Evolutionary conservation across 176 grass and related monocot genomes (phyloP).

Genomic region (Zoysia japonica): DNA sequence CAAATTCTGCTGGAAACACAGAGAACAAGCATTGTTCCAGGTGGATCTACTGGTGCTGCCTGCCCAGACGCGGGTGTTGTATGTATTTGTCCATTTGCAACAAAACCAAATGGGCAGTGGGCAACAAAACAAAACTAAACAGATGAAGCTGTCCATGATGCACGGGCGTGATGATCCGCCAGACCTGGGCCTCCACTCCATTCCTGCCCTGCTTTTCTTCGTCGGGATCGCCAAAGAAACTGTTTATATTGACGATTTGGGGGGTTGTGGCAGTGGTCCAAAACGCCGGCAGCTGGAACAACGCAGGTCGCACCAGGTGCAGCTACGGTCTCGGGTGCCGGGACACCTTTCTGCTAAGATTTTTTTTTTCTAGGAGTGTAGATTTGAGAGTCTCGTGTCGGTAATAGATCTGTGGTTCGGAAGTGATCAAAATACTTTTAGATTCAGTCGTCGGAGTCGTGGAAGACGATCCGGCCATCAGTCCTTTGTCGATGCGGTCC

Average conservation of each 20-base stretch:
- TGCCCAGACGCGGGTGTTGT: not conserved
- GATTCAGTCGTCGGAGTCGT: too few species aligned
- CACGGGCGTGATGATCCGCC: not conserved
- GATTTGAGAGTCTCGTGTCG: too few species aligned
- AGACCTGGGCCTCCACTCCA: not conserved
- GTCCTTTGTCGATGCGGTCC: too few species aligned
- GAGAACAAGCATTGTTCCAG: too few species aligned
- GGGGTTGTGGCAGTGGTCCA: not conserved
- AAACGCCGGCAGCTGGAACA: slow-evolving; percentile 8
- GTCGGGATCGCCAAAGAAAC: not conserved
- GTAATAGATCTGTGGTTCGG: too few species aligned
- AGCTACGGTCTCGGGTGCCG: slow-evolving; percentile 6
- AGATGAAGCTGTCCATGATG: not conserved
- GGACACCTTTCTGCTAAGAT: slow-evolving; percentile 35
- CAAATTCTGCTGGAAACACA: too few species aligned
- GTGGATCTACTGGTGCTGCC: not conserved
- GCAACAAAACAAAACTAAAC: too few species aligned
- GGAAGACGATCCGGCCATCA: too few species aligned
- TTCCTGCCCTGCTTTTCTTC: slow-evolving; percentile 27
- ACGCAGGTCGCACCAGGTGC: slow-evolving; percentile 32
- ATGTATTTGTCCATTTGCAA: not conserved
- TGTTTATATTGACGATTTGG: not conserved
- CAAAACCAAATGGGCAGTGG: not conserved
- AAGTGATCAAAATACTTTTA: too few species aligned
- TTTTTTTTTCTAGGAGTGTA: too few species aligned